Evolutionary conservation across 2,329 filamentous ascomycete species (phyloP).

Genomic region (Talaromyces sp.): DNA sequence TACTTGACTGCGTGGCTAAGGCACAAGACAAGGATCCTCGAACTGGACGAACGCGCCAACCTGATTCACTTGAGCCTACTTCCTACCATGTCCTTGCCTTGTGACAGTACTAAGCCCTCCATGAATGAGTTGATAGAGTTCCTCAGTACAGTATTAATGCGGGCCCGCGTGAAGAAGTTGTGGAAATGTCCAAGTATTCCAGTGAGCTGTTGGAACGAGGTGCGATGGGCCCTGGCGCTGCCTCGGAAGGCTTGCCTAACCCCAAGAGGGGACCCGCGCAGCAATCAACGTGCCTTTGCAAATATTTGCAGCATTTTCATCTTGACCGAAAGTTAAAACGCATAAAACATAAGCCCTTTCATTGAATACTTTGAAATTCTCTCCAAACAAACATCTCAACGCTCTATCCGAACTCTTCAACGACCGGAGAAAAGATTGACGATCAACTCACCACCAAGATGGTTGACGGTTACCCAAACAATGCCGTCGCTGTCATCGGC

Average conservation of each 20-base stretch:
- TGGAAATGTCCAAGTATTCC: background rate
- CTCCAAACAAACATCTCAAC: background rate
- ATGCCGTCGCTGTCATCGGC: constrained; percentile 67
- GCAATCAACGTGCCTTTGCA: background rate
- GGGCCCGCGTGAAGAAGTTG: background rate
- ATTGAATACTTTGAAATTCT: background rate
- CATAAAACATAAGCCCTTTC: background rate
- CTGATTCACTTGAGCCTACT: background rate
- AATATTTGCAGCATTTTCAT: background rate
- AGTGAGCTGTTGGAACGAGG: background rate
- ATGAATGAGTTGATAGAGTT: background rate
- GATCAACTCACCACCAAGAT: background rate
- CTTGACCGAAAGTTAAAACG: background rate
- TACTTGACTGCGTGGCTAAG: too few species aligned
- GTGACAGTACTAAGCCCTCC: background rate
- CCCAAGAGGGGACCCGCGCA: background rate
- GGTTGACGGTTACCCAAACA: constrained; percentile 8
- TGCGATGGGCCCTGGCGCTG: background rate
- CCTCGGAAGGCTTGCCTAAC: background rate
- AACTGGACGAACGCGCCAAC: too few species aligned
- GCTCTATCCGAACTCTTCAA: background rate
- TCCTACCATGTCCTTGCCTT: background rate
- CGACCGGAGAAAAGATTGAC: background rate
- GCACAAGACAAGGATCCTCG: too few species aligned
- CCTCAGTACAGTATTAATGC: background rate